Conservation (phyloP, 805 yeast species). For the Komagataella ulmi region DNA sequence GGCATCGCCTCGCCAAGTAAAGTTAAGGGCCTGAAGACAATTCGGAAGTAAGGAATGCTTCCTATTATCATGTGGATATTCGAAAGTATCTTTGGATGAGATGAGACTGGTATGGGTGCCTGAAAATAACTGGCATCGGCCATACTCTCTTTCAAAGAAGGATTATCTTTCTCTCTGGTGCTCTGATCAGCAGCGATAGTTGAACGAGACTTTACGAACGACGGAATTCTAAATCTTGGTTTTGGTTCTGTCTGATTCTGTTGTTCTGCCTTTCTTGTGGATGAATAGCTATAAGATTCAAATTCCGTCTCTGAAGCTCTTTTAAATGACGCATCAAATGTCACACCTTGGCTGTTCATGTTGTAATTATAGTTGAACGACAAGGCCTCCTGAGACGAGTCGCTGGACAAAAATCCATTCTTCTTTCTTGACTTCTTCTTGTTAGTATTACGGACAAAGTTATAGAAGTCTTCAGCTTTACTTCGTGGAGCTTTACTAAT, state of each 20-base stretch:
- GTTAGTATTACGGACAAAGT: not conserved
- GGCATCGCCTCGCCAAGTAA: constrained; percentile 1
- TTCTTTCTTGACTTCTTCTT: not conserved
- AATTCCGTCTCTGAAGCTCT: not conserved
- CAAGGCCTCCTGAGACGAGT: not conserved
- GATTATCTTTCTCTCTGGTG: not conserved
- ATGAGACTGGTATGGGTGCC: not conserved
- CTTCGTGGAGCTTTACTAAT: not conserved
- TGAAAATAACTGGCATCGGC: not conserved
- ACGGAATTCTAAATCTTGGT: not conserved
- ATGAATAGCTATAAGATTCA: not conserved
- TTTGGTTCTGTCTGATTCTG: not conserved
- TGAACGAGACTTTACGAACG: not conserved
- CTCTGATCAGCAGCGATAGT: not conserved
- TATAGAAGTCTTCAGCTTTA: not conserved
- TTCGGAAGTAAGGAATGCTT: constrained; percentile 2
- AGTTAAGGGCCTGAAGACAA: constrained; percentile 1
- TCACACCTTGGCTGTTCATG: not conserved
- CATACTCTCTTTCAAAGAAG: not conserved
- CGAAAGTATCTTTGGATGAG: not conserved
- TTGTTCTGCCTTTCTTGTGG: not conserved
- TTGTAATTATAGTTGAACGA: not conserved
- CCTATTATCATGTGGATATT: constrained; percentile 1
- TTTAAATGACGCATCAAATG: not conserved
- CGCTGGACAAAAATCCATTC: not conserved